Conservation (phyloP, 108 stramenopile species). For the Pinguiococcus pyrenoidosus region DNA sequence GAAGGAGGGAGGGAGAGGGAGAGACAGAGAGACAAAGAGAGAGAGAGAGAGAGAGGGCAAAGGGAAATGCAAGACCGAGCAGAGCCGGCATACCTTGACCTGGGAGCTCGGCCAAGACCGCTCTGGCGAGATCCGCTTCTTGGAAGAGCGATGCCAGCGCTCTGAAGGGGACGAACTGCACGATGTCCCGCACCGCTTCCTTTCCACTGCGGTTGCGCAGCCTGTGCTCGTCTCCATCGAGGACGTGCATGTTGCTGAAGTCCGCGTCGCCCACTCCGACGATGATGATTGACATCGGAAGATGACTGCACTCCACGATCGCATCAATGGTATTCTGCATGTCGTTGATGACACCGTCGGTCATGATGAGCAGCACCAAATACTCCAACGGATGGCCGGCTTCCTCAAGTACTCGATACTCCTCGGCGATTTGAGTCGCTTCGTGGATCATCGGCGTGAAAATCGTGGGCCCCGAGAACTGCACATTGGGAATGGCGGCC, state of each 20-base stretch:
- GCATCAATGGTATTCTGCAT: no score
- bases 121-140: no score
- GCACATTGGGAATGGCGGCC: neutral
- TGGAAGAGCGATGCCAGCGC: no score
- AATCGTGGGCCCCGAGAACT: constrained; percentile 5
- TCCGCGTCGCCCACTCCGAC: constrained; percentile 43
- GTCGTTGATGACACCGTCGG: constrained; percentile 32
- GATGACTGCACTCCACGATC: constrained; percentile 19
- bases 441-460: neutral
- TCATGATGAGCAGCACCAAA: constrained; percentile 2
- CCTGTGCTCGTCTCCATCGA: constrained; percentile 28
- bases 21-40: no score
- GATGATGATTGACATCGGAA: constrained; percentile 39
- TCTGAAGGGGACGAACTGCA: constrained; percentile 45
- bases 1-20: no score
- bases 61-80: no score
- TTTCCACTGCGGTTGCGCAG: constrained; percentile 21
- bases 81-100: no score
- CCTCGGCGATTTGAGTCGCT: neutral
- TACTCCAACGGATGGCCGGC: neutral
- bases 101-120: no score
- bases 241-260: constrained; percentile 26
- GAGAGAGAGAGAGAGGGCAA: no score
- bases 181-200: constrained; percentile 37
- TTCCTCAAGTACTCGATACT: neutral